Evolutionary conservation across 345 rosid genomes (phyloP).

Genomic region (Salix caprea): DNA sequence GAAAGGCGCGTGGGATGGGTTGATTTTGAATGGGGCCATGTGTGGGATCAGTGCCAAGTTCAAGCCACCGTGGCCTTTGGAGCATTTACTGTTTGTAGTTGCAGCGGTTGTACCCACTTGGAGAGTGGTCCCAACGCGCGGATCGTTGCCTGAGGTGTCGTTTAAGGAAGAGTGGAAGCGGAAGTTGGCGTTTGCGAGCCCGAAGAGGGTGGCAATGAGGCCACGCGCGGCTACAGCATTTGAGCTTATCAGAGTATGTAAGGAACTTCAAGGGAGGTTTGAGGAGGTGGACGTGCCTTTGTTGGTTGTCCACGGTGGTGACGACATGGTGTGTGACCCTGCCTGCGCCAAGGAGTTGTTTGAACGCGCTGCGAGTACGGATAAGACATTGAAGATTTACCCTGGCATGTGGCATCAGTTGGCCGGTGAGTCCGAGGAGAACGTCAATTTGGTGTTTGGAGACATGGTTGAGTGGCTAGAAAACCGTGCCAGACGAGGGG

Average conservation of each 20-base stretch:
- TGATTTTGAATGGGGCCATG: slow-evolving; percentile 87
- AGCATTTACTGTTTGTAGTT: slow-evolving; percentile 54
- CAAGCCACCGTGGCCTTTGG: slow-evolving; percentile 95
- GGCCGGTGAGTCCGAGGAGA: slow-evolving; percentile 72
- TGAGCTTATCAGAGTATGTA: slow-evolving; percentile 68
- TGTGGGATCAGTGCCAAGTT: slow-evolving; percentile 83
- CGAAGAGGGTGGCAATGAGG: slow-evolving; percentile 47
- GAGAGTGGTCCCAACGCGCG: slow-evolving; percentile 88
- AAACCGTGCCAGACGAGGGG: slow-evolving; percentile 32
- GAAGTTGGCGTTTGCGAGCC: slow-evolving; percentile 60
- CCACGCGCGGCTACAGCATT: slow-evolving; percentile 89
- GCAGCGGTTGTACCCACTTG: slow-evolving; percentile 80
- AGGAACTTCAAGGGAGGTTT: slow-evolving; percentile 67
- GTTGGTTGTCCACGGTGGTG: slow-evolving; percentile 73
- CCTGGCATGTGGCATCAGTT: slow-evolving; percentile 93
- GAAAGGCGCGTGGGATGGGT: slow-evolving; percentile 66
- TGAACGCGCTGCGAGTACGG: slow-evolving; percentile 55
- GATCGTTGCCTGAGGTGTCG: slow-evolving; percentile 56
- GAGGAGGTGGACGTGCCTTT: slow-evolving; percentile 80
- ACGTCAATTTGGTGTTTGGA: slow-evolving; percentile 62
- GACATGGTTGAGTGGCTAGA: slow-evolving; percentile 70
- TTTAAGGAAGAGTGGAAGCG: slow-evolving; percentile 85
- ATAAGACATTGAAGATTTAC: slow-evolving; percentile 66
- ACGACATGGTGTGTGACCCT: slow-evolving; percentile 75
- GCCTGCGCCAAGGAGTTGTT: slow-evolving; percentile 66